phyloP scores from a whole-genome alignment of 2,329 filamentous ascomycete species.

The Fusarium anguioides region DNA sequence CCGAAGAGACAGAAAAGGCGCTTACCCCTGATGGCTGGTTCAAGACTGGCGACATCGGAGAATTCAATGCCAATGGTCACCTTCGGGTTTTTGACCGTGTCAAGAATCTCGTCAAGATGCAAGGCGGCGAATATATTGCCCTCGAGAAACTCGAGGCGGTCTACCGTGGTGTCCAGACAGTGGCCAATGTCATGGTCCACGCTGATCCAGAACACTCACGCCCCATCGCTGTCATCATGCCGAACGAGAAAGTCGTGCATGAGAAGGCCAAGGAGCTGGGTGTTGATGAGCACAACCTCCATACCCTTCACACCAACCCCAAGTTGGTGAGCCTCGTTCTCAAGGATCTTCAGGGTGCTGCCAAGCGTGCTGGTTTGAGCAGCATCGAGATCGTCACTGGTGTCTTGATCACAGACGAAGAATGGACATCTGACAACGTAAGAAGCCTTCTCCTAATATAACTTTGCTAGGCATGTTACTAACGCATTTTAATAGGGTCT shows the following conservation, averaged over 20 bases:
- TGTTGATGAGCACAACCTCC: conserved; percentile 74
- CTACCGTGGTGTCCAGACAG: conserved; percentile 82
- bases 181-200: conserved; percentile 89
- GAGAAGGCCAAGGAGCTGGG: conserved; percentile 70
- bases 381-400: conserved; percentile 80
- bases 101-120: conserved; percentile 98
- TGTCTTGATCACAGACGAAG: conserved; percentile 83
- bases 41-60: conserved; percentile 94
- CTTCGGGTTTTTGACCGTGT: conserved; percentile 92
- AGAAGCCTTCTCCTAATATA: conserved; percentile 54
- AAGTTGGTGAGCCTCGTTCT: conserved; percentile 71
- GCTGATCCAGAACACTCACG: conserved; percentile 79
- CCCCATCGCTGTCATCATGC: conserved; percentile 83
- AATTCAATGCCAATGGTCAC: conserved; percentile 84
- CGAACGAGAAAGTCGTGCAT: conserved; percentile 71
- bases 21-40: conserved; percentile 93
- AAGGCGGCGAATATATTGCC: conserved; percentile 95
- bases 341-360: conserved; percentile 75
- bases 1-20: conserved; percentile 82
- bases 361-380: conserved; percentile 72
- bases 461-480: conserved; percentile 13
- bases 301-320: conserved; percentile 73
- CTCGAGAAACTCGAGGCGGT: conserved; percentile 95
- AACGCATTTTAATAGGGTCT: conserved; percentile 58
- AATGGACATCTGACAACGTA: conserved; percentile 88